Evolutionary conservation across 192 early-diverging fungal genomes (phyloP).

Genomic region (Rhizophagus clarus): DNA sequence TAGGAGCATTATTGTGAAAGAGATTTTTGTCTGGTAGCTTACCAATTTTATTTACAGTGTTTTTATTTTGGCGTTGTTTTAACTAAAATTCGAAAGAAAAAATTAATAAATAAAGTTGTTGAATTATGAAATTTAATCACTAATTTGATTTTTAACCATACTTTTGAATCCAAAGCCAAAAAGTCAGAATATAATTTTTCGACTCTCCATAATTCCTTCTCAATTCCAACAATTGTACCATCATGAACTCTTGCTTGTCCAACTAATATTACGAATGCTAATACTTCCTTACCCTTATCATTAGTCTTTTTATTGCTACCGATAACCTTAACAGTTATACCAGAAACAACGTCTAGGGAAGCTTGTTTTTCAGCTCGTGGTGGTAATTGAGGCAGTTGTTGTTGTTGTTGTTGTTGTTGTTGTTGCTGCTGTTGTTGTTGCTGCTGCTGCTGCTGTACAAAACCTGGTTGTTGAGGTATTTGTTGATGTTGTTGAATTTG

Average conservation of each 20-base stretch:
- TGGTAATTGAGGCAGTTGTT: background rate
- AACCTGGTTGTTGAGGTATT: background rate
- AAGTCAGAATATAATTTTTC: constrained; percentile 92
- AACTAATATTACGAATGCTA: constrained; percentile 61
- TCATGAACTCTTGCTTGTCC: constrained; percentile 39
- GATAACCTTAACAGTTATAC: constrained; percentile 43
- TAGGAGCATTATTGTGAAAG: constrained; percentile 78
- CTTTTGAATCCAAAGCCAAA: constrained; percentile 75
- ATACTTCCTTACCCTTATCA: constrained; percentile 77
- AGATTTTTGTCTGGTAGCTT: constrained; percentile 85
- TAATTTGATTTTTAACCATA: constrained; percentile 36
- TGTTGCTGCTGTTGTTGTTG: background rate
- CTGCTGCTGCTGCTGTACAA: too few relatives aligned
- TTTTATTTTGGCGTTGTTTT: constrained; percentile 23
- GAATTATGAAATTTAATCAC: background rate
- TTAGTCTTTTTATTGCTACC: constrained; percentile 68
- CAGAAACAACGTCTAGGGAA: constrained; percentile 13
- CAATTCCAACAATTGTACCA: constrained; percentile 29
- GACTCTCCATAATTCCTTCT: constrained; percentile 73
- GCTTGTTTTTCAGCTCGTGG: background rate
- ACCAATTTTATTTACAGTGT: constrained; percentile 55
- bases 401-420: constrained; percentile 3
- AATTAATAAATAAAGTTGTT: background rate
- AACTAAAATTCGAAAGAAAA: constrained; percentile 17
- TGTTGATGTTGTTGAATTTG: background rate